phyloP scores from a whole-genome alignment of 805 yeast species.

The Saccharomycopsis vini region DNA sequence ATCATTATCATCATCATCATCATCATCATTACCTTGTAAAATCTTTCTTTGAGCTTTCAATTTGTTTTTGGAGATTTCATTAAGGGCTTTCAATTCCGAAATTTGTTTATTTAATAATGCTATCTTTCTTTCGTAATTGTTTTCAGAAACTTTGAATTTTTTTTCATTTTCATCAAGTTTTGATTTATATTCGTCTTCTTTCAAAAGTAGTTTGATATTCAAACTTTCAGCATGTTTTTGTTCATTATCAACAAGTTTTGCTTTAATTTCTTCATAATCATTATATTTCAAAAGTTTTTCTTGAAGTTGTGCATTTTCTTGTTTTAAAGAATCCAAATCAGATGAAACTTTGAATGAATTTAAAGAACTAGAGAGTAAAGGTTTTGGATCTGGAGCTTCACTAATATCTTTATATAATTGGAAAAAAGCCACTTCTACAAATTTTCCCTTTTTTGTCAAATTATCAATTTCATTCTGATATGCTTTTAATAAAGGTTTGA shows the following conservation, averaged over 20 bases:
- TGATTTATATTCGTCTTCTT: slow-evolving; percentile 64
- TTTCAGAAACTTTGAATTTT: slow-evolving; percentile 56
- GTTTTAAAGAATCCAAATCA: slow-evolving; percentile 43
- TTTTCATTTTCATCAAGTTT: slow-evolving; percentile 63
- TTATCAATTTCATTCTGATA: slow-evolving; percentile 86
- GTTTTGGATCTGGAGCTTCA: slow-evolving; percentile 91
- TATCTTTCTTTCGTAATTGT: slow-evolving; percentile 41
- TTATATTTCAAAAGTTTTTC: slow-evolving; percentile 56
- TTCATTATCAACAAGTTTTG: slow-evolving; percentile 51
- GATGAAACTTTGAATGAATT: slow-evolving; percentile 50
- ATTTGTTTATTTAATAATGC: slow-evolving; percentile 45
- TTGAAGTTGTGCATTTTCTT: slow-evolving; percentile 35
- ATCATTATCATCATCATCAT: slow-evolving; percentile 19
- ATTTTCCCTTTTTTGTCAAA: slow-evolving; percentile 68
- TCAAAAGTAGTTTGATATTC: slow-evolving; percentile 49
- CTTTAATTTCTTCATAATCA: slow-evolving; percentile 71
- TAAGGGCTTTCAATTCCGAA: slow-evolving; percentile 54
- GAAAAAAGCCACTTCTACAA: slow-evolving; percentile 64
- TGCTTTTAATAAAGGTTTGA: slow-evolving; percentile 57
- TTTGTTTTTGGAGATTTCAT: slow-evolving; percentile 57
- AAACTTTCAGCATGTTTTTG: slow-evolving; percentile 48
- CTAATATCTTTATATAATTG: slow-evolving; percentile 66
- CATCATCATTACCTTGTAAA: slow-evolving; percentile 29
- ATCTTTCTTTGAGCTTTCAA: slow-evolving; percentile 40
- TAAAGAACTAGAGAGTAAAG: slow-evolving; percentile 61